Base-by-base conservation (phyloP, 2,329 filamentous ascomycete species). In the Colletotrichum chlorophyti region DNA sequence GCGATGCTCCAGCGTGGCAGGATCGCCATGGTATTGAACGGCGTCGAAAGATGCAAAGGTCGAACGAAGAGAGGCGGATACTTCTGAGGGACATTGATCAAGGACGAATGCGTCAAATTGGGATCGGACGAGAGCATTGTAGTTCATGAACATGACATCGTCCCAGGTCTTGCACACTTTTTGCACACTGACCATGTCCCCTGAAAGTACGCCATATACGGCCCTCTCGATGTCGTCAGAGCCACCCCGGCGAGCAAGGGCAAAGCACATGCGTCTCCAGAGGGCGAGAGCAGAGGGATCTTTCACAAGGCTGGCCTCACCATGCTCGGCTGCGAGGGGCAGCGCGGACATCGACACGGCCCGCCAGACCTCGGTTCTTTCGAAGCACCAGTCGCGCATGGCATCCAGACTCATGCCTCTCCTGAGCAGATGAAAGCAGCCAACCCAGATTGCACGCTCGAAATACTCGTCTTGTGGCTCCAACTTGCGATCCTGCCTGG, bases 381-480 rank as follows among this genome's bases (percentile, higher is more conserved):
- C 90, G 42, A 89, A 79, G 67, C 93, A 96, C 91, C 93, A 97
- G 45, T 93, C 90, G 52, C 87, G 85, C 62, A 98, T 90, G 32
- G 90, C 84, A 8, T 83, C 75, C 75, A 90, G 85, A 61, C 82
- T 86, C 64, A 86, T 88, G n/a, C 95, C 95, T 41, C 93, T 87
- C 45, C 94, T 87, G 49, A 99, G 80, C 79, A 97, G 91, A 72
- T 97, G 92, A 78, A 93, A 98, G 74, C 91, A 95, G n/a, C 91
- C 90, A 60, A 93, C 83, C 93, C 95, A 98, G 42, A 96, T 91
- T 3, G 93, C 90, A 50, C 89, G 86, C 76, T 99, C 95, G 62
- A 94, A 95, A 67, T 88, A 93, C 64, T 92, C 87, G 69, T 99
- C 95, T 66, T 93, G 86, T 21, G 87, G 84, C 69, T 96, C 90